phyloP scores from a whole-genome alignment of 2,329 filamentous ascomycete genomes.

The Lachnellula cervina region DNA sequence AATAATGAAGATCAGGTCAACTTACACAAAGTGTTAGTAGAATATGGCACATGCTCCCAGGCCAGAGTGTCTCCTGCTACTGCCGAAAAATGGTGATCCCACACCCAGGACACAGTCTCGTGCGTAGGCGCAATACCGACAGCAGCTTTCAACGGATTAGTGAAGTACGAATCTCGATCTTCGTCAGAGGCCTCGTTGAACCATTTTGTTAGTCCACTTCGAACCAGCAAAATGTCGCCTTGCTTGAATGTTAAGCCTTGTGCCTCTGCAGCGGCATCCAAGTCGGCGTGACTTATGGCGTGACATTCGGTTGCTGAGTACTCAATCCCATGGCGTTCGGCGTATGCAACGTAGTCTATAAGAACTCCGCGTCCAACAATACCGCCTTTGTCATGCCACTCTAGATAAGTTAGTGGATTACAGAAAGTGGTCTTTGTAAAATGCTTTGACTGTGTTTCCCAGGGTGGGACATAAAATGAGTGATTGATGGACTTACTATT shows the following conservation, averaged over 20 bases:
- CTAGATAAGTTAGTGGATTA: background rate
- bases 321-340: constrained; percentile 31
- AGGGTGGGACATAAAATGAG: no score
- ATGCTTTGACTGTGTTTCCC: background rate
- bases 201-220: constrained; percentile 39
- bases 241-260: constrained; percentile 17
- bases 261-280: background rate
- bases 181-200: constrained; percentile 20
- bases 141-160: constrained; percentile 22
- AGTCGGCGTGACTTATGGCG: background rate
- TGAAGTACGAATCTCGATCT: background rate
- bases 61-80: constrained; percentile 39
- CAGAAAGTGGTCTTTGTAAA: constrained; percentile 14
- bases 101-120: constrained; percentile 38
- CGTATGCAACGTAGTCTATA: constrained; percentile 42
- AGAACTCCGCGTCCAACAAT: constrained; percentile 50
- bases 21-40: background rate
- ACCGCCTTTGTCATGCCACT: constrained; percentile 27
- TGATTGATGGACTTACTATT: no score
- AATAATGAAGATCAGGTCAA: no score
- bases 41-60: constrained; percentile 37
- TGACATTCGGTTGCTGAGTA: constrained; percentile 7
- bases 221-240: constrained; percentile 46
- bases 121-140: constrained; percentile 33
- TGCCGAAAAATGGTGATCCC: constrained; percentile 40